Evolutionary conservation across 2,329 filamentous ascomycete genomes (phyloP), one percentile per base, ranked within the genome.

Genomic region (Macrophomina pseudophaseolina): DNA sequence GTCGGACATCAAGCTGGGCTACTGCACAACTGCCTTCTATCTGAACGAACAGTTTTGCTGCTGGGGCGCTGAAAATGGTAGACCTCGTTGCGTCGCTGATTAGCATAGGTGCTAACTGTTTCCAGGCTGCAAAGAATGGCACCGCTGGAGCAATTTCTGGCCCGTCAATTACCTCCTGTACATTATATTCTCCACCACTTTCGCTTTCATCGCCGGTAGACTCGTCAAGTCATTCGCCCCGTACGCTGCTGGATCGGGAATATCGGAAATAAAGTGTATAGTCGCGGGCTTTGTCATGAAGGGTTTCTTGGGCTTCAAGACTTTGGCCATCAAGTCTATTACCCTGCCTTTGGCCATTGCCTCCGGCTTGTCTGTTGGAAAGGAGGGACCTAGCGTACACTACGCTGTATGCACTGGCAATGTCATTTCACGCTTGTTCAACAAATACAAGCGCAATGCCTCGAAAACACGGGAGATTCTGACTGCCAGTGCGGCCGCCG

Each of bases 281-380:
- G 97, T 99, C 75, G 95, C 94, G 4, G 95, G 95, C 3, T 99
- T 99, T 76, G 92, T 98, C 59, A 99, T 99, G 95, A 97, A 98
- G 80, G 95, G 94, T 0, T 99, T 99, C 74, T 85, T 99, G 16
- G 93, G 94, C 23, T 90, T 90, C 72, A 93, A 93, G 87, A 98
- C 95, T 5, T 83, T 99, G 38, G 79, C 95, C 68, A 98, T 99
- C 81, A 99, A 99, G 81, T 97, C 93, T 0, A 87, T 98, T 65
- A 92, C 91, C 30, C 83, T 99, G 56, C 95, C 95, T 1, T 83
- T 99, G 52, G 92, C 94, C 51, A 99, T 99, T 76, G 94, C 91
- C 12, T 97, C 94, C 1, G 95, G 95, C 2, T 82, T 99, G 30
- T 97, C 93, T 0, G 93, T 99, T 12, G 95, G 95, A 65, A 99